These are phyloP conservation scores for Aurifilum marmelostoma DNA, from an alignment of 2,329 filamentous ascomycete species.

Conservation along the genomic window DNA sequence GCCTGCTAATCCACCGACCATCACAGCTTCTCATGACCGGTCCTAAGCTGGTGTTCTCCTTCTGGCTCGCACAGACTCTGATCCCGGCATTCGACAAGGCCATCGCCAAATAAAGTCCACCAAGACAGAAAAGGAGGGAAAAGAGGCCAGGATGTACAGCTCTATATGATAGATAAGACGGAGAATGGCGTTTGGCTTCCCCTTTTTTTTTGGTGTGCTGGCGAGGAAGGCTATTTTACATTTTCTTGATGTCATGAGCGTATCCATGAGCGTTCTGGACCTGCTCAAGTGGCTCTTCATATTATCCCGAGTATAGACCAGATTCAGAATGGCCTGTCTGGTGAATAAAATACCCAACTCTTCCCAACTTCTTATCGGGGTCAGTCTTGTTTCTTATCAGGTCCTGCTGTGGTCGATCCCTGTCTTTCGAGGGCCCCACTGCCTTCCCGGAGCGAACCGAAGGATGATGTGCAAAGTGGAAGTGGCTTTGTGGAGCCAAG, in stretches of 20 bases:
- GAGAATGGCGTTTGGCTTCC: constrained; percentile 26
- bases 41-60: constrained; percentile 98
- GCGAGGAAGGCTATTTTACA: constrained; percentile 6
- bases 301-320: not conserved
- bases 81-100: constrained; percentile 82
- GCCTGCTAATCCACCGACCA: not conserved
- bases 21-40: constrained; percentile 90
- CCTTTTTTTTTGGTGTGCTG: too few species aligned
- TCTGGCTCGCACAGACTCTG: constrained; percentile 98
- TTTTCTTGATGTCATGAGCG: constrained; percentile 11
- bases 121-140: not conserved
- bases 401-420: not conserved
- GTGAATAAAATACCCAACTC: constrained; percentile 30
- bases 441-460: constrained; percentile 16
- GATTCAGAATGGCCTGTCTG: constrained; percentile 10
- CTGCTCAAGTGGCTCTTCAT: constrained; percentile 3
- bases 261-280: constrained; percentile 12
- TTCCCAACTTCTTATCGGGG: constrained; percentile 9
- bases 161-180: constrained; percentile 25
- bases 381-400: not conserved
- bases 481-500: constrained; percentile 9
- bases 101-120: constrained; percentile 35
- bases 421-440: constrained; percentile 2
- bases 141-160: constrained; percentile 19
- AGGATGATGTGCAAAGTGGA: constrained; percentile 3